Evolutionary conservation across 805 yeast species (phyloP).

Genomic region (Teunomyces panamensis): DNA sequence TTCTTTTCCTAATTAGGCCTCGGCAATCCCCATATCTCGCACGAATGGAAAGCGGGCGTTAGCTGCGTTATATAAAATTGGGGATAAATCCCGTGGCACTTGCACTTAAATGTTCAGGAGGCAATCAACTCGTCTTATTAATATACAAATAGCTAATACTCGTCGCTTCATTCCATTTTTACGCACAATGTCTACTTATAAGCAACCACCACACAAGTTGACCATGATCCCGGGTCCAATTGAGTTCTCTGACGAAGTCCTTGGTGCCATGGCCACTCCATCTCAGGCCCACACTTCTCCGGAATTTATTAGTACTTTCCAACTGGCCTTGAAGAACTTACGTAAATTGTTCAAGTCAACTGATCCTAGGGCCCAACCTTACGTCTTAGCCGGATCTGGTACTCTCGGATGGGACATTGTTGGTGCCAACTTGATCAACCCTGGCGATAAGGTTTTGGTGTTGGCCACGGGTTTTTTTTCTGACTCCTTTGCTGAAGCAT

Average conservation of each 20-base stretch:
- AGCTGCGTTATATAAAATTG: background rate
- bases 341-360: slow-evolving; percentile 73
- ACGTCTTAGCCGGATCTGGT: slow-evolving; percentile 86
- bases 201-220: slow-evolving; percentile 44
- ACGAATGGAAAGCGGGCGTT: slow-evolving; percentile 2
- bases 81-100: background rate
- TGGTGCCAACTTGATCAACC: slow-evolving; percentile 66
- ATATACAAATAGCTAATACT: background rate
- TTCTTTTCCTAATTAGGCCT: background rate
- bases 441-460: slow-evolving; percentile 72
- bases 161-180: background rate
- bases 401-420: slow-evolving; percentile 94
- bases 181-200: slow-evolving; percentile 31
- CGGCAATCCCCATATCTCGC: slow-evolving; percentile 3
- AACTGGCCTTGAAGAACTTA: slow-evolving; percentile 60
- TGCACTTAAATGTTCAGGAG: background rate
- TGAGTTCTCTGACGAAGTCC: slow-evolving; percentile 76
- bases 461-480: slow-evolving; percentile 90
- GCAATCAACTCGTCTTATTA: background rate
- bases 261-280: slow-evolving; percentile 76
- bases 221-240: slow-evolving; percentile 84
- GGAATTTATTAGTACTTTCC: slow-evolving; percentile 74
- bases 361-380: slow-evolving; percentile 67
- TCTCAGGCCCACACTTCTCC: slow-evolving; percentile 90
- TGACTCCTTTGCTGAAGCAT: slow-evolving; percentile 75